Base-by-base conservation (phyloP, 2,329 filamentous ascomycete species). In the Mycocentrospora acerina region DNA sequence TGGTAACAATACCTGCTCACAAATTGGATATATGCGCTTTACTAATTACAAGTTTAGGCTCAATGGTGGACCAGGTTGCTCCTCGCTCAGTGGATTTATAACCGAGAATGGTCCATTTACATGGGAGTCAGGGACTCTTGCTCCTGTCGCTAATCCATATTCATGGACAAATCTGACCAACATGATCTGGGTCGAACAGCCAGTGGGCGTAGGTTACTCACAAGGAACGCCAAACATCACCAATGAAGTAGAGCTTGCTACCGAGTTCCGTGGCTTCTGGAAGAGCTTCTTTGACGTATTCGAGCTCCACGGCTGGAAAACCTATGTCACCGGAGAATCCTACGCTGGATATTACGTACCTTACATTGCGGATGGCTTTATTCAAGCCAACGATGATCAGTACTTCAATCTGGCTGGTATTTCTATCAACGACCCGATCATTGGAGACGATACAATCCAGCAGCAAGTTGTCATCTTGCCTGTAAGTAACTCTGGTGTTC, bases 51-150 rank as follows among this genome's bases (percentile, higher is more conserved):
- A 1, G 13, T 14, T 11, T 27, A 64, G 60, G 62, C 55, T 67
- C 33, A 68, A 68, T 31, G 65, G 64, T 18, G 65, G 64, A 7
- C 68, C 68, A 6, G 69, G 68, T 3, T 71, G 69, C 46, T 62
- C 55, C 22, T 86, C 82, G 1, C 73, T 88, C 6, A 76, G 82
- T 49, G 86, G 85, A 7, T 71, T 90, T 2, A 62, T 91, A 8
- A 85, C 88, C 34, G 87, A 91, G 53, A 90, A 89, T 53, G 86
- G 88, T 0, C 84, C 86, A 0, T 66, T 66, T 35, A 61, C 50
- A 2, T 69, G 66, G 64, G 79, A 85, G 58, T 74, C 80, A 10
- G 88, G 88, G 24, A 90, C 85, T 1, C 78, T 74, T 38, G 73
- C 74, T 13, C 85, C 86, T 0, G 73, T 81, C 0, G 68, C 72